Evolutionary conservation across 1,284 basidiomycete genomes (phyloP), one percentile per base, ranked within the genome.

Genomic region (Ustilago trichophora): DNA sequence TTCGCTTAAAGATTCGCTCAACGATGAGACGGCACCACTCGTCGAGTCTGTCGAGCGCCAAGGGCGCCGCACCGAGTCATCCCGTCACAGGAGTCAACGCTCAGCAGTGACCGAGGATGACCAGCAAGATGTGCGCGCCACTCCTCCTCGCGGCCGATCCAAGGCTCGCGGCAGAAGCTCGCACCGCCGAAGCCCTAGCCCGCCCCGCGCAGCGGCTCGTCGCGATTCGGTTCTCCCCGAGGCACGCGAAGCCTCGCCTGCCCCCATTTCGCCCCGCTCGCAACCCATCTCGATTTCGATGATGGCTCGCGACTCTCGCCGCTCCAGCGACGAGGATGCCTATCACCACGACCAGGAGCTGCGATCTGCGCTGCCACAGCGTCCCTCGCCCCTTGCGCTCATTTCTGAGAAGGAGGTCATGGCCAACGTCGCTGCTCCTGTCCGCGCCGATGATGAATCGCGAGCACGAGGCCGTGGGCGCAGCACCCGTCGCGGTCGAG

Each of bases 151-250:
- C n/a, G 72, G 72, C 32, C 63, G 72, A 55, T 74, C 72, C 41
- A 64, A 72, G 53, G 72, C 58, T 16, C 60, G 72, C 27, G 72
- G 69, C 11, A 58, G 66, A 32, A 67, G 72, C 47, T 71, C 67
- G 41, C 65, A 60, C 24, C 62, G 65, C 26, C 67, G 72, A 24
- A 74, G 72, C 48, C 69, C 60, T 5, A 68, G 64, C 47, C 72
- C 72, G 16, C 68, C 68, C 29, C 68, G 72, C 9, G 68, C 64
- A 8, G 69, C 63, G 10, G 72, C 72, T 15, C 38, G 72, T 33
- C 62, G 72, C 10, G 59, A 67, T 7, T 46, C 57, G 10, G 32
- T 43, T 6, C 11, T 44, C 35, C 16, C 22, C 10, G 49, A 35
- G n/a, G 21, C 46, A 42, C 50, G 49, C 15, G 54, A 24, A 16